Base-by-base conservation (phyloP, 2,329 filamentous ascomycete species). In the Scytalidium lignicola region DNA sequence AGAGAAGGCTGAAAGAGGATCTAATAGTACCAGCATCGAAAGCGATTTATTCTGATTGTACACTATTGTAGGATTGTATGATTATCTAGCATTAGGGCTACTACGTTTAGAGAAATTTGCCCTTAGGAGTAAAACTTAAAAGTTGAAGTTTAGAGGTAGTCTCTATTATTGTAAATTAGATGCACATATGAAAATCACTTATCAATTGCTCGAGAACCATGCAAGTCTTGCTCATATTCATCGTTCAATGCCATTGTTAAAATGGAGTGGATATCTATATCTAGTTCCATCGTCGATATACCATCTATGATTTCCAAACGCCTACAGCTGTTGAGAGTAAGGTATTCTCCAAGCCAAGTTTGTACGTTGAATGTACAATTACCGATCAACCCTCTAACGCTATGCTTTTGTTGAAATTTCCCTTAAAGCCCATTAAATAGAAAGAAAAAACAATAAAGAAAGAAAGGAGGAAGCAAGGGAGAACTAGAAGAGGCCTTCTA, bases 401-500 rank as follows among this genome's bases (percentile, higher is more conserved):
- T 26, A 53, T 57, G 48, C 50, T 56, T 28, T 13, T 13, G 55
- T 56, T 59, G 55, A 59, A 59, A 19, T 49, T 47, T 49, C 32
- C 15, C 32, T 15, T 37, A 37, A 37, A 13, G n/a, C 15, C 32
- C 7, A 15, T 44, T 37, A 49, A 47, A 51, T 40, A 19, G 12
- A 22, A 45, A 17, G n/a, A 43, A 32, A 21, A 51, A n/a, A 41
- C 39, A 45, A 17, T 45, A 23, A 32, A 44, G 21, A 41, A 45
- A 41, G 39, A 44, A 46, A 26, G n/a, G 8, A 39, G n/a, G n/a
- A 26, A 43, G 21, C 28, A 46, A n/a, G n/a, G n/a, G n/a, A n/a
- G n/a, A n/a, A 46, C 58, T 90, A 99, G 70, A 97, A 99, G 49
- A 99, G 79, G 4, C 93, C 88, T 51, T 89, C 83, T 56, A 92